Base-by-base conservation (phyloP, 441 rosid genomes). In the Gossypium gossypioides region DNA sequence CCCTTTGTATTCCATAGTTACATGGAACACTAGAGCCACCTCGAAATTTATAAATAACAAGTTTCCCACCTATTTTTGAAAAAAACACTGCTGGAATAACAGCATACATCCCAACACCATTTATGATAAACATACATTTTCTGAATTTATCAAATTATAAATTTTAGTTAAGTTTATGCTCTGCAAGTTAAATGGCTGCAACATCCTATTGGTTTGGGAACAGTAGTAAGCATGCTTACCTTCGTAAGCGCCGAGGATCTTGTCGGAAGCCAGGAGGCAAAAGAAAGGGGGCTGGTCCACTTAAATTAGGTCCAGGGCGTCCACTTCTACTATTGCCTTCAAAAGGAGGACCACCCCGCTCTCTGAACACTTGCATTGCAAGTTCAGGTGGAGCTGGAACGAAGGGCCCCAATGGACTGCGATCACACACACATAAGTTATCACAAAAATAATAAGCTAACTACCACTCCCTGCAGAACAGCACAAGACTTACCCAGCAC, bases 311-410 rank as follows among this genome's bases (percentile, higher is more conserved):
- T 13, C 84, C 94, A 46, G 87, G 77, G 68, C 90, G 86, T 58
- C 86, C 89, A 71, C 86, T 86, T 85, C 99, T 86, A 40, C 87
- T 85, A 22, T 87, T 82, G 34, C 92, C 90, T 86, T 93, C 99
- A 69, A 91, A 89, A 55, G 94, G 77, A 71, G 13, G 90, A 13
- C 96, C 90, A 64, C 89, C 86, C 48, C 91, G 99, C 71, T 93
- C 97, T 65, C 95, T 84, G 57, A 92, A 89, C 91, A 93, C 92
- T 83, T 81, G 89, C 98, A 96, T 90, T 1, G 99, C 98, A 79
- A 90, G 86, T 79, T 93, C 98, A 57, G 98, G 94, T 6, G 98
- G 98, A 58, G 98, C 99, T 21, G 99, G 99, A 74, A 96, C 97
- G 75, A 96, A 93, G 60, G 98, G 99, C 72, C 98, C 99, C 68